These are phyloP conservation scores for Boletus barrowsii DNA, from an alignment of 768 basidiomycete species.

Conservation along the genomic window DNA sequence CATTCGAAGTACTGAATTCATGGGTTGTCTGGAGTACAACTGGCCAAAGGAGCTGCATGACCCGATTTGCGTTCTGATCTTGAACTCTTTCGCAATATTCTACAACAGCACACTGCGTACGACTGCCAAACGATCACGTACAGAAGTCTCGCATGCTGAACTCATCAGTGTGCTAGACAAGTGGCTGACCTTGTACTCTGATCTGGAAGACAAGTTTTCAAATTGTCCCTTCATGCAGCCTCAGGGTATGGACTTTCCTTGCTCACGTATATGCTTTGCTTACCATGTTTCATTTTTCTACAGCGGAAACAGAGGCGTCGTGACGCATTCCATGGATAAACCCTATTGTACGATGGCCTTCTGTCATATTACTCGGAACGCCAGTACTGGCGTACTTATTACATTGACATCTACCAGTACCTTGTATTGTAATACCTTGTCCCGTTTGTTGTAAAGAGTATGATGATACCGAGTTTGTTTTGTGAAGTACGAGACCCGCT, in stretches of 20 bases:
- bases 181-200: not conserved
- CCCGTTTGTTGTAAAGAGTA: too few species aligned
- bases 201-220: not conserved
- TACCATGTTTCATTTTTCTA: not conserved
- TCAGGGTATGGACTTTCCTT: not conserved
- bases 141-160: not conserved
- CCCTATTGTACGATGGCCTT: too few species aligned
- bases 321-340: too few species aligned
- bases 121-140: not conserved
- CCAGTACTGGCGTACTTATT: too few species aligned
- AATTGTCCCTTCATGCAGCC: not conserved
- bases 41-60: not conserved
- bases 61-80: not conserved
- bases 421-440: too few species aligned
- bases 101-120: not conserved
- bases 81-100: not conserved
- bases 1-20: not conserved
- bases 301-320: not conserved
- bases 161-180: not conserved
- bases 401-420: too few species aligned
- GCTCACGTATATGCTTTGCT: not conserved
- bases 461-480: too few species aligned
- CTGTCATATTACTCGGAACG: too few species aligned
- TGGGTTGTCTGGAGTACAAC: not conserved
- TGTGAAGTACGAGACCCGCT: too few species aligned